Evolutionary conservation across 1,284 basidiomycete species (phyloP).

Genomic region (Heterobasidion annosum): DNA sequence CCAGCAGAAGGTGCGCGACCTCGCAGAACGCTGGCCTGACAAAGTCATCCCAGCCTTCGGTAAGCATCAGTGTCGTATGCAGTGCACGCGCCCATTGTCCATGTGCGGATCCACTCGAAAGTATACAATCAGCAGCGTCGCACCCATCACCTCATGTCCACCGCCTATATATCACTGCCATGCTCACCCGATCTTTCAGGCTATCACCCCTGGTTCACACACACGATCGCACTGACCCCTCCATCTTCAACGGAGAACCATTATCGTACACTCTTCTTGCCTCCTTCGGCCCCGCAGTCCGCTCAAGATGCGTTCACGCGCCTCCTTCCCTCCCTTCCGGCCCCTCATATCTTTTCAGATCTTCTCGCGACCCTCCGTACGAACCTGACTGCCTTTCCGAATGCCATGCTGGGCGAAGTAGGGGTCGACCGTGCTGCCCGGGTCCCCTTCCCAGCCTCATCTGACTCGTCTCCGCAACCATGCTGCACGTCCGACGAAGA

Average conservation of each 20-base stretch:
- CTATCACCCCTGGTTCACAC: slow-evolving; percentile 79
- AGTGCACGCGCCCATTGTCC: background rate
- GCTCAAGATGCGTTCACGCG: slow-evolving; percentile 32
- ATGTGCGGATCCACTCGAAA: background rate
- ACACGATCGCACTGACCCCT: slow-evolving; percentile 47
- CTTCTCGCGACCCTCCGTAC: slow-evolving; percentile 44
- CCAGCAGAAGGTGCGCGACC: slow-evolving; percentile 51
- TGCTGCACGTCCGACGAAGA: background rate
- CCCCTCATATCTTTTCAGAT: slow-evolving; percentile 45
- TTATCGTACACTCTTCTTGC: slow-evolving; percentile 53
- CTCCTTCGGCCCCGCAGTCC: slow-evolving; percentile 17
- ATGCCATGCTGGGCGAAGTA: slow-evolving; percentile 77
- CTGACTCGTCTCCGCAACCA: slow-evolving; percentile 8
- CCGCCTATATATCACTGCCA: background rate
- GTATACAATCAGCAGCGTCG: background rate
- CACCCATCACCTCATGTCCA: background rate
- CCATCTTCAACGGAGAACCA: slow-evolving; percentile 48
- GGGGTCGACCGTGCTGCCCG: slow-evolving; percentile 71
- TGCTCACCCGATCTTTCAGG: slow-evolving; percentile 29
- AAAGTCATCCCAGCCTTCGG: slow-evolving; percentile 74
- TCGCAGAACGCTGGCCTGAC: slow-evolving; percentile 48
- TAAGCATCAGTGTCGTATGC: slow-evolving; percentile 24
- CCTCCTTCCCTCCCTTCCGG: slow-evolving; percentile 50
- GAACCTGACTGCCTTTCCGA: slow-evolving; percentile 48
- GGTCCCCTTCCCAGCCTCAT: slow-evolving; percentile 46